Percentiles rank a stretch among this genome's conserved stretches.
These are phyloP conservation scores for Sonneratia alba DNA, from an alignment of 345 rosid genomes.

Conservation along the genomic window DNA sequence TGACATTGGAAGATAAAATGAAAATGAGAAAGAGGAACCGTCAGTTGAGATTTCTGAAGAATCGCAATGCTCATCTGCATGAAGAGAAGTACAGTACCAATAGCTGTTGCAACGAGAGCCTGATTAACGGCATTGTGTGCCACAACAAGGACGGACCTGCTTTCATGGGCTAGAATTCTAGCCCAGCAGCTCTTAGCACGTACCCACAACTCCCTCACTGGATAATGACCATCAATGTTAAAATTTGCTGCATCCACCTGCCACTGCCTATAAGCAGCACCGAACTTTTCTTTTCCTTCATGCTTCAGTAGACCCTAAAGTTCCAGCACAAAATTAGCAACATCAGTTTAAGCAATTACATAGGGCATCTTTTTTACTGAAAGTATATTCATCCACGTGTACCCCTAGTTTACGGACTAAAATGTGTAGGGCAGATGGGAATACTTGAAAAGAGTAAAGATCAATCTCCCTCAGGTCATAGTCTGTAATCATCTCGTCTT, in stretches of 20 bases:
- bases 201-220: slow-evolving; percentile 82
- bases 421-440: neutral
- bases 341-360: neutral
- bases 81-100: slow-evolving; percentile 37
- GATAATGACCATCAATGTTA: slow-evolving; percentile 74
- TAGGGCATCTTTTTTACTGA: neutral
- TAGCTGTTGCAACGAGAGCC: slow-evolving; percentile 80
- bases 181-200: slow-evolving; percentile 71
- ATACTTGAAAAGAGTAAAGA: slow-evolving; percentile 80
- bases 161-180: slow-evolving; percentile 57
- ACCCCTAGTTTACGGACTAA: slow-evolving; percentile 1
- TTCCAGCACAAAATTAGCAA: slow-evolving; percentile 8
- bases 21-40: slow-evolving; percentile 1
- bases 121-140: slow-evolving; percentile 97
- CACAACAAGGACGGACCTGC: slow-evolving; percentile 82
- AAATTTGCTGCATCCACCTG: slow-evolving; percentile 76
- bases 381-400: neutral
- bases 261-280: slow-evolving; percentile 71
- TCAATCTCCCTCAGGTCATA: slow-evolving; percentile 82
- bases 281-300: slow-evolving; percentile 71
- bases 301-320: slow-evolving; percentile 78
- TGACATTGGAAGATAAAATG: slow-evolving; percentile 13
- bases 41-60: neutral
- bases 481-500: slow-evolving; percentile 49
- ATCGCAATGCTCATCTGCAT: neutral